phyloP scores from a whole-genome alignment of 495 filamentous ascomycete genomes.

The Hypoxylon rickii region DNA sequence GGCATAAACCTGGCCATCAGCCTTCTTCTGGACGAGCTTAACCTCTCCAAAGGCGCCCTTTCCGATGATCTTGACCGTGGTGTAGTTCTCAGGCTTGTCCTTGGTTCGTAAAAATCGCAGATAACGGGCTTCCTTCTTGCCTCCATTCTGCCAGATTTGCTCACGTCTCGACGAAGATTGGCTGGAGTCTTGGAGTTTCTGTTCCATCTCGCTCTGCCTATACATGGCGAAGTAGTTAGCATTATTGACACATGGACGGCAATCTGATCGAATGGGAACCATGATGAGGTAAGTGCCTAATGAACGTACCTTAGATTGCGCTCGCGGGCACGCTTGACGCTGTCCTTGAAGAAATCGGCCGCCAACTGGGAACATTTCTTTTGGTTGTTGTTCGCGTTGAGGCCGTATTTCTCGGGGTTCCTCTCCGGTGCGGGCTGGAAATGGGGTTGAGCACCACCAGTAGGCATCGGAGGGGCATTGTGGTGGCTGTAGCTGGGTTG shows the following conservation, averaged over 20 bases:
- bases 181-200: slow-evolving; percentile 72
- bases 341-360: slow-evolving; percentile 92
- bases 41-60: slow-evolving; percentile 99
- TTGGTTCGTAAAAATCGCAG: slow-evolving; percentile 92
- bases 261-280: not conserved
- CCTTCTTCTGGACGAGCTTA: slow-evolving; percentile 91
- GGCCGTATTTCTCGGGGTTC: slow-evolving; percentile 74
- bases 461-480: slow-evolving; percentile 66
- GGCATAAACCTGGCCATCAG: slow-evolving; percentile 96
- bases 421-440: slow-evolving; percentile 67
- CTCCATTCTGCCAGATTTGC: slow-evolving; percentile 74
- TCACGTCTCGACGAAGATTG: slow-evolving; percentile 75
- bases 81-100: slow-evolving; percentile 89
- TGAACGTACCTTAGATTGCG: slow-evolving; percentile 79
- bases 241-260: not conserved
- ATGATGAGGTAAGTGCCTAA: too few relatives aligned
- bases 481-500: slow-evolving; percentile 65
- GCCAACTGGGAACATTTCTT: slow-evolving; percentile 79
- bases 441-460: slow-evolving; percentile 42
- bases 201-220: slow-evolving; percentile 89
- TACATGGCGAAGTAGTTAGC: slow-evolving; percentile 5
- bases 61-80: slow-evolving; percentile 94
- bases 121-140: slow-evolving; percentile 85
- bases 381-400: slow-evolving; percentile 65
- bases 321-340: slow-evolving; percentile 87